Evolutionary conservation across 306 rosid genomes (phyloP).

Genomic region (Neltuma alba): DNA sequence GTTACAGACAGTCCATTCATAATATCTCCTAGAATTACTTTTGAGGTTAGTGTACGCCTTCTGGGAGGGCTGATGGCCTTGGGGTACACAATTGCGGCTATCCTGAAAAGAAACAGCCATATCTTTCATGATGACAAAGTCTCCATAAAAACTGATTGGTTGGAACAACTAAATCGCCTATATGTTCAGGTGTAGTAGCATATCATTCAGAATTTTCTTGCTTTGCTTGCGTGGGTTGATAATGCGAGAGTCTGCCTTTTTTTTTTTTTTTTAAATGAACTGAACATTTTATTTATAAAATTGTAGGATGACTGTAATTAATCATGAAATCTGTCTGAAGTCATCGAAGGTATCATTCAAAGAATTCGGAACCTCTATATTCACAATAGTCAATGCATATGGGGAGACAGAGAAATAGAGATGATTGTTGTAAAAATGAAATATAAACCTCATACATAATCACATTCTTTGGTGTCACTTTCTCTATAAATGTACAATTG

Average conservation of each 20-base stretch:
- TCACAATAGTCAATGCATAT: neutral
- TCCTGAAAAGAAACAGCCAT: conserved; percentile 95
- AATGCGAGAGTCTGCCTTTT: conserved; percentile 21
- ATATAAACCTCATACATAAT: neutral
- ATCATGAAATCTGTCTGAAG: conserved; percentile 5
- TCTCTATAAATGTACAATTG: neutral
- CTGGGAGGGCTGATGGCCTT: conserved; percentile 99
- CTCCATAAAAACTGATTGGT: conserved; percentile 85
- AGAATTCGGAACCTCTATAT: neutral
- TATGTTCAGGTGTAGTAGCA: conserved; percentile 78
- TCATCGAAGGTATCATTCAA: neutral
- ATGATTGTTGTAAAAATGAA: neutral
- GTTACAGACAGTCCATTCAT: conserved; percentile 95
- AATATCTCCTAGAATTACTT: conserved; percentile 96
- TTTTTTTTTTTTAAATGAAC: too few relatives aligned
- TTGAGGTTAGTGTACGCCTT: conserved; percentile 98
- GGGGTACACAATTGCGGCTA: conserved; percentile 94
- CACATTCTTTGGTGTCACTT: neutral
- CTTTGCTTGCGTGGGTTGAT: conserved; percentile 2
- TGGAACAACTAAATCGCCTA: conserved; percentile 92
- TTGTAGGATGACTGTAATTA: neutral
- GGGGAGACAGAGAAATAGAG: neutral
- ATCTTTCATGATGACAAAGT: conserved; percentile 76
- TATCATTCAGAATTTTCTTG: conserved; percentile 19
- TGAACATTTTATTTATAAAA: neutral